Base-by-base conservation (phyloP, 2,329 filamentous ascomycete genomes). In the Grosmannia serpens region DNA sequence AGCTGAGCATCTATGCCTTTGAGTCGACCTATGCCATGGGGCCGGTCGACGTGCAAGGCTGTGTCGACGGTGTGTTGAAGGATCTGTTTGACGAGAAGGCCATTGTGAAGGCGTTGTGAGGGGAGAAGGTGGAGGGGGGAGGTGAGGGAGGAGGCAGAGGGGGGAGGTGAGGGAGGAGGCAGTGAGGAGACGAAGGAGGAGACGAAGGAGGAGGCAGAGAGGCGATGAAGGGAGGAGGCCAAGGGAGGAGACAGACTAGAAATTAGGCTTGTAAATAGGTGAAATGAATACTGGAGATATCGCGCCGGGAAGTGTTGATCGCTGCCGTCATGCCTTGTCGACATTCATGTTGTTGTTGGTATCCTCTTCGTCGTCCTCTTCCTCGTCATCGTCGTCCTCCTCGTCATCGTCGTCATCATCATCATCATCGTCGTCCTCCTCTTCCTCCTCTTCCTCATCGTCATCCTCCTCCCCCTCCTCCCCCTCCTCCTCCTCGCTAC, bases 21-120 rank as follows among this genome's bases (percentile, higher is more conserved):
- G 94, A 99, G 75, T 88, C 86, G 62, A 92, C 88, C 58, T 99
- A 99, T 70, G 84, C 87, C 20, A 91, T 96, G 84, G 85, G 84
- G 41, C 71, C 71, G 49, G 73, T 87, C 29, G 89, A 95, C 70
- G 69, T 78, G 65, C 80, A 84, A 56, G 77, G 76, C 11, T 91
- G 88, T 66, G 75, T 80, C 57, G 74, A 79, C 63, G 79, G 79
- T 53, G 67, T 95, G 61, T 69, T 95, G 67, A 82, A 74, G 67
- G 89, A 95, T 73, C 66, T 95, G 60, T 94, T 92, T 76, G 87
- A 91, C 66, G 88, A 94, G 74, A 80, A 78, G 67, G 90, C 74
- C 59, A 81, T 86, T 66, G 81, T 85, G 20, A 85, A 75, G 72
- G 78, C 80, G 55, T 66, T 83, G 66, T 84, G 73, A 58, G 20